Evolutionary conservation across 352 stramenopile species (phyloP).

Genomic region (Thraustochytrium aureum): DNA sequence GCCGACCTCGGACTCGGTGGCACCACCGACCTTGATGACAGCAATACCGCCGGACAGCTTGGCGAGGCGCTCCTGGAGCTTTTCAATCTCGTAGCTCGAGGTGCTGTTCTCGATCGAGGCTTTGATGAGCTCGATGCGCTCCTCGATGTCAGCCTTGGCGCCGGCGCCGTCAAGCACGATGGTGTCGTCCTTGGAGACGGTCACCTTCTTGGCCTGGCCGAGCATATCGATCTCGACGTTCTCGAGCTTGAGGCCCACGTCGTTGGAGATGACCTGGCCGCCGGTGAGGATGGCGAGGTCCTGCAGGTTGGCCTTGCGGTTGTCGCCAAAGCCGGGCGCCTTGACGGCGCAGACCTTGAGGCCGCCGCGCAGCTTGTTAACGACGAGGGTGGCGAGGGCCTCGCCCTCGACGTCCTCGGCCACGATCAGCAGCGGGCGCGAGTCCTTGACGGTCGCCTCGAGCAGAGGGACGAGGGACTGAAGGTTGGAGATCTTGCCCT

Average conservation of each 20-base stretch:
- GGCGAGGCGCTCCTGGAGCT: constrained; percentile 99
- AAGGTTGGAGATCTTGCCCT: constrained; percentile 99
- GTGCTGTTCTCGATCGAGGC: constrained; percentile 94
- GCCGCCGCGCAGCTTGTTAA: constrained; percentile 99
- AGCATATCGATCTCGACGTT: constrained; percentile 93
- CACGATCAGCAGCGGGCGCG: constrained; percentile 98
- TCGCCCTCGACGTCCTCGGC: constrained; percentile 99
- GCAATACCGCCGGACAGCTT: constrained; percentile 98
- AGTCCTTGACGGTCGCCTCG: constrained; percentile 95
- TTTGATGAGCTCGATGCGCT: constrained; percentile 94
- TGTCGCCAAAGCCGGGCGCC: constrained; percentile 99
- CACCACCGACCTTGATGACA: constrained; percentile 99
- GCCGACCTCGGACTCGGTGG: constrained; percentile 97
- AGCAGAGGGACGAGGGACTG: constrained; percentile 96
- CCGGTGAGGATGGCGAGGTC: constrained; percentile 99
- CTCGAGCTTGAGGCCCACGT: constrained; percentile 98
- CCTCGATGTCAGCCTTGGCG: constrained; percentile 86
- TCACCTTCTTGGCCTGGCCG: constrained; percentile 91
- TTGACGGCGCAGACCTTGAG: constrained; percentile 99
- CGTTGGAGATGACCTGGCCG: constrained; percentile 95
- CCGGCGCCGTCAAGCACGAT: constrained; percentile 96
- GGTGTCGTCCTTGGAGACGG: constrained; percentile 99
- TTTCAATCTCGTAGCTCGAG: constrained; percentile 99
- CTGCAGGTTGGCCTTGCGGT: constrained; percentile 99
- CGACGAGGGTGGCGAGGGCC: constrained; percentile 97